phyloP scores from a whole-genome alignment of 441 rosid species.

The Pelargonium myrrhifolium region DNA sequence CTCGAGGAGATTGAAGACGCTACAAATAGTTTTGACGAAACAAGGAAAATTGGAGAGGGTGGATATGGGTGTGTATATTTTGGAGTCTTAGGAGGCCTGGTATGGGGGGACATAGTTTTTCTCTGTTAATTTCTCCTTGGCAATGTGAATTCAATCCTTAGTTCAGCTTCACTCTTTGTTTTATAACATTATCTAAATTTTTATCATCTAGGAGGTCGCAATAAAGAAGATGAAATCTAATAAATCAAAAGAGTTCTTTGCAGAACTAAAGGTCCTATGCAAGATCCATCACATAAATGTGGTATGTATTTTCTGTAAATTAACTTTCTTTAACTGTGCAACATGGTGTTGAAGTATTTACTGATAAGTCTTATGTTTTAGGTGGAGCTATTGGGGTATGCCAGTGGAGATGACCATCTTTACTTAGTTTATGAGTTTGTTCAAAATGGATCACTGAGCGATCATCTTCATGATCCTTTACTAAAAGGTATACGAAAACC shows the following conservation, averaged over 20 bases:
- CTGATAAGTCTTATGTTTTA: constrained; percentile 12
- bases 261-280: constrained; percentile 56
- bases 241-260: constrained; percentile 57
- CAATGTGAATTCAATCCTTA: background rate
- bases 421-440: constrained; percentile 59
- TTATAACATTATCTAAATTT: background rate
- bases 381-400: constrained; percentile 62
- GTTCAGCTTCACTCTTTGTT: background rate
- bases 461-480: constrained; percentile 62
- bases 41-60: constrained; percentile 48
- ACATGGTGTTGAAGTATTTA: background rate
- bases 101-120: constrained; percentile 7
- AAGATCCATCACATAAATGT: constrained; percentile 63
- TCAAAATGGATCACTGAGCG: constrained; percentile 48
- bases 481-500: constrained; percentile 30
- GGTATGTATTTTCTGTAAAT: constrained; percentile 30
- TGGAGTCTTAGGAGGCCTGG: constrained; percentile 39
- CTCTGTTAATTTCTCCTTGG: constrained; percentile 1
- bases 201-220: constrained; percentile 43
- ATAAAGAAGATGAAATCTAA: constrained; percentile 64
- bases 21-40: constrained; percentile 40
- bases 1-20: constrained; percentile 47
- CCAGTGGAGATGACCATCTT: constrained; percentile 56
- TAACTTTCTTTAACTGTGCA: background rate
- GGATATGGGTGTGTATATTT: constrained; percentile 56